Base-by-base conservation (phyloP, 2,329 filamentous ascomycete species). In the Xylaria hypoxylon region DNA sequence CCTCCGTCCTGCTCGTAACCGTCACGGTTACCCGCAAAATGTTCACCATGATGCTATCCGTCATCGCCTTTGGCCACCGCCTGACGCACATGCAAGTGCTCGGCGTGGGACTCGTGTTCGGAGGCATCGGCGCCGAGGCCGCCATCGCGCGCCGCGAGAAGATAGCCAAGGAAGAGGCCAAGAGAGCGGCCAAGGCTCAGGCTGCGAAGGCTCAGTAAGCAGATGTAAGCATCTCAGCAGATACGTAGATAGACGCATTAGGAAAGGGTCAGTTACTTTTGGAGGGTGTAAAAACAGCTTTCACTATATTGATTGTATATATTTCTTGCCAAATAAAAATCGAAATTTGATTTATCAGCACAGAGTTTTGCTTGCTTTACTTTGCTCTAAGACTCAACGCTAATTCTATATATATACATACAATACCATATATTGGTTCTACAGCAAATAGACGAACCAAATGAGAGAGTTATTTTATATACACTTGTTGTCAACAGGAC, bases 21-120 rank as follows among this genome's bases (percentile, higher is more conserved):
- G 94, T 99, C 2, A 99, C 94, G 1, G 96, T 99, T 51, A 99
- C 96, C 51, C 87, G 96, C 76, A 99, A 99, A 84, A 99, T 99
- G 96, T 87, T 98, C 78, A 98, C 95, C 72, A 99, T 99, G 96
- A 93, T 98, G 66, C 85, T 98, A 58, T 97, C 93, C 60, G 96
- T 99, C 31, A 84, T 98, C 67, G 94, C 93, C 81, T 99, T 98
- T 78, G 96, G 96, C 31, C 96, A 99, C 79, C 88, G 87, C 69
- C 86, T 99, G 55, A 92, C 88, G 31, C 81, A 84, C n/a, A 96
- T 95, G 86, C 96, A 99, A 82, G 97, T 94, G 92, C 82, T 96
- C 6, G 96, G 96, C 69, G 94, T 99, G 35, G 90, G 87, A 0
- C 84, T 99, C 65, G 96, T 99, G 8, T 99, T 99, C 82, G 94